Evolutionary conservation across 2,329 filamentous ascomycete species (phyloP), one percentile per base, ranked within the genome.

Genomic region (Ascochyta koolunga): DNA sequence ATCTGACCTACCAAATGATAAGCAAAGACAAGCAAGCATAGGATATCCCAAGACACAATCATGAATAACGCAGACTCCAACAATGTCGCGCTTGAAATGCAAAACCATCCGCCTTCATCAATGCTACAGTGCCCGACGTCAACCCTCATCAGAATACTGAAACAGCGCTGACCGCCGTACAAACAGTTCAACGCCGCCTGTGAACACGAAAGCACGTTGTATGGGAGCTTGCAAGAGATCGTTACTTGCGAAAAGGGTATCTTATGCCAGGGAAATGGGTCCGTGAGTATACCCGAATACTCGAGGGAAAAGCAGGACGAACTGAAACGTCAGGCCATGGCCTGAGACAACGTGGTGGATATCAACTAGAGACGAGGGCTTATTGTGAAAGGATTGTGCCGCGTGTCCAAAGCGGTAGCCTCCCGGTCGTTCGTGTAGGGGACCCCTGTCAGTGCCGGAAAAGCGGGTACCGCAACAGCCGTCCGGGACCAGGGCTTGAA

Each of bases 391-490:
- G 58, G 59, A 63, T 61, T 51, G 54, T 49, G 56, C 54, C 67
- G 58, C 62, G 60, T 60, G 59, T 48, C 63, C 43, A 66, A 71
- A 66, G 57, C 54, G 59, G 68, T 56, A 57, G 58, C 38, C 38
- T 53, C 53, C 69, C 65, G 70, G 68, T 63, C 63, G 59, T 61
- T 64, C 54, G 62, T 50, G 50, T 70, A 66, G 62, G 68, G 68
- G 66, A 43, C 46, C 68, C 70, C 66, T 71, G 70, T 64, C 67
- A 58, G 56, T 62, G 55, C 61, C 67, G 64, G 64, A 65, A 67
- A 68, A 66, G 66, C 63, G 68, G 69, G 61, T 57, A 57, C 46
- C 50, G 54, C 54, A 69, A 66, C 70, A 65, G 62, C 58, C 52
- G 41, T 60, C 56, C 55, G 50, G 36, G 56, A 66, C 67, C 62